Base-by-base conservation (phyloP, 345 rosid species). In the Angophora floribunda region DNA sequence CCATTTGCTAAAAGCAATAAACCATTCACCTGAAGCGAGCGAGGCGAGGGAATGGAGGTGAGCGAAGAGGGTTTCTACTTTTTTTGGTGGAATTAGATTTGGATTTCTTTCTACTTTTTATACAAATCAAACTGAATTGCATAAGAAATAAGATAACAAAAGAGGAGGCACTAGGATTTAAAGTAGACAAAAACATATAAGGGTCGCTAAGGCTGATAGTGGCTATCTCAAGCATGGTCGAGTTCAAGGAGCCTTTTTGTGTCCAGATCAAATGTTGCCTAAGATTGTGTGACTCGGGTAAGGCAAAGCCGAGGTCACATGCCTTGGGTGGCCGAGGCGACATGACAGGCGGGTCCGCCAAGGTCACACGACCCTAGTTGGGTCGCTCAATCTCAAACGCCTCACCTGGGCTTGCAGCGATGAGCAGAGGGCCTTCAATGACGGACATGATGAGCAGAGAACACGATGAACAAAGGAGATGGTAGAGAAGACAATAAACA, bases 321-420 rank as follows among this genome's bases (percentile, higher is more conserved):
- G 0, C 15, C 1, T 61, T 0, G 28, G 0, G 32, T 61, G 75
- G 7, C 75, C 3, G 3, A n/a, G 41, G 5, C 3, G 14, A 14
- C 16, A 13, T 8, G 4, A 28, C 17, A 3, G 11, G 24, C 0
- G 10, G 14, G 65, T 10, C 13, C 9, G n/a, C 65, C 14, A 4
- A 24, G 65, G 9, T 57, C 24, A n/a, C 1, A n/a, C 65, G 0
- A 61, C 32, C 70, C 7, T 19, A 57, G 65, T 12, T 28, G 0
- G 30, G 32, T 30, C 16, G 32, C 4, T 6, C 70, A 28, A 61
- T 32, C 32, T 28, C 8, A 32, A 28, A 26, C 17, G 36, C 70
- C 30, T 61, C 16, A 12, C 16, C 4, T 61, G 70, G 7, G 6
- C 10, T n/a, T 14, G 36, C 75, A 32, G 19, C 10, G 17, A n/a